Conservation (phyloP, 1,284 basidiomycete genomes). For the Trichosporon ovoides region DNA sequence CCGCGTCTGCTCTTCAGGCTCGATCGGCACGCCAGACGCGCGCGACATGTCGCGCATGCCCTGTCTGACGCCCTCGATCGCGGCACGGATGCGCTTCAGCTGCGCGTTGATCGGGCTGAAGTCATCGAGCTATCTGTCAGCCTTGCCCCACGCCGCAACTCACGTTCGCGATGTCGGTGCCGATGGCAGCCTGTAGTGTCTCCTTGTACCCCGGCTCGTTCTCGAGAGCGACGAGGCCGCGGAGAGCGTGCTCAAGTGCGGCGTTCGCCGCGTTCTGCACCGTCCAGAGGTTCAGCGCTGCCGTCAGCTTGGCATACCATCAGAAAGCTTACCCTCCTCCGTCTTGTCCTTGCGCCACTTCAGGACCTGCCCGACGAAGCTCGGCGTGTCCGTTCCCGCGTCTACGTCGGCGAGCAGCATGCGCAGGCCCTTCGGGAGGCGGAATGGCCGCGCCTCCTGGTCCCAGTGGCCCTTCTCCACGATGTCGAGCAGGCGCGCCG, state of each 20-base stretch:
- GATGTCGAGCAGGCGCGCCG: constrained; percentile 50
- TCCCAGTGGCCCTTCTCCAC: constrained; percentile 37
- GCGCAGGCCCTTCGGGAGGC: constrained; percentile 70
- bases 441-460: constrained; percentile 58
- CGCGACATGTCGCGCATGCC: constrained; percentile 86
- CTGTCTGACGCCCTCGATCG: constrained; percentile 62
- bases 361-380: constrained; percentile 79
- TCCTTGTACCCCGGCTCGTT: constrained; percentile 34
- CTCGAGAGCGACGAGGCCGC: constrained; percentile 35
- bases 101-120: constrained; percentile 1
- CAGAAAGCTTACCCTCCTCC: constrained; percentile 54
- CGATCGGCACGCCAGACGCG: constrained; percentile 75
- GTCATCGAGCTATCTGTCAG: neutral
- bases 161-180: constrained; percentile 27
- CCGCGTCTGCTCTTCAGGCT: constrained; percentile 80
- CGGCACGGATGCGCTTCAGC: constrained; percentile 5
- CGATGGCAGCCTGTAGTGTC: constrained; percentile 18
- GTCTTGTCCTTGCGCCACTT: constrained; percentile 69
- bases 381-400: constrained; percentile 87
- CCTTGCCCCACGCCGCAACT: neutral
- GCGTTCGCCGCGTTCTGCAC: constrained; percentile 54
- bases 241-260: constrained; percentile 32
- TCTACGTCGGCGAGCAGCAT: constrained; percentile 88
- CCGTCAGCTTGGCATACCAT: neutral
- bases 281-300: constrained; percentile 67